phyloP scores from a whole-genome alignment of 805 yeast species.

The Myxozyma sirexii region DNA sequence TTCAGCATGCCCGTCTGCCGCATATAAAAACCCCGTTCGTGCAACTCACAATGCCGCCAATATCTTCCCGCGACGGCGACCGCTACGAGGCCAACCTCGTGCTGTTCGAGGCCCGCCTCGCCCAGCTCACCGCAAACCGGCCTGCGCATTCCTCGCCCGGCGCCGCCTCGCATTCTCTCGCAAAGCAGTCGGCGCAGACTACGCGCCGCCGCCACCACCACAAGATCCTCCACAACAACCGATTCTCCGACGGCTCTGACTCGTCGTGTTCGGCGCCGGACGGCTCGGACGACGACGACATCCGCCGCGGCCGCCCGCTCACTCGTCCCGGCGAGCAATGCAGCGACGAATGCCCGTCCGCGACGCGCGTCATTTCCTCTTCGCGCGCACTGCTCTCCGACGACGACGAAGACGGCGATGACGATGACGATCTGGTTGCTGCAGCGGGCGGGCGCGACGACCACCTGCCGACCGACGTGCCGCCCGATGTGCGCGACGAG shows the following conservation, averaged over 20 bases:
- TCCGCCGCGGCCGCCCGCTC: slow-evolving; percentile 14
- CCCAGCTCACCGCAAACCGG: not conserved
- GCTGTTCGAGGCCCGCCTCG: slow-evolving; percentile 11
- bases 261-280: not conserved
- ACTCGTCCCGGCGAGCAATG: slow-evolving; percentile 18
- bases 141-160: not conserved
- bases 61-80: slow-evolving; percentile 4
- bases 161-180: not conserved
- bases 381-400: slow-evolving; percentile 17
- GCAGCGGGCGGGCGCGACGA: too few relatives aligned
- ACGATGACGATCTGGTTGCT: not conserved
- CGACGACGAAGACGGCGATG: slow-evolving; percentile 6
- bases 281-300: slow-evolving; percentile 1
- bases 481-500: slow-evolving; percentile 17
- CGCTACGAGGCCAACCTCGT: slow-evolving; percentile 19
- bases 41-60: not conserved
- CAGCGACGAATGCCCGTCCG: slow-evolving; percentile 4
- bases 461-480: too few relatives aligned
- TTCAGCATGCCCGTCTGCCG: too few relatives aligned
- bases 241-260: slow-evolving; percentile 27
- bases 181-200: not conserved
- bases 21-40: too few relatives aligned
- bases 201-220: slow-evolving; percentile 15
- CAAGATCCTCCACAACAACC: slow-evolving; percentile 9
- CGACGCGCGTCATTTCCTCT: slow-evolving; percentile 13